phyloP scores from a whole-genome alignment of 306 rosid species.

The Canavalia ensiformis region DNA sequence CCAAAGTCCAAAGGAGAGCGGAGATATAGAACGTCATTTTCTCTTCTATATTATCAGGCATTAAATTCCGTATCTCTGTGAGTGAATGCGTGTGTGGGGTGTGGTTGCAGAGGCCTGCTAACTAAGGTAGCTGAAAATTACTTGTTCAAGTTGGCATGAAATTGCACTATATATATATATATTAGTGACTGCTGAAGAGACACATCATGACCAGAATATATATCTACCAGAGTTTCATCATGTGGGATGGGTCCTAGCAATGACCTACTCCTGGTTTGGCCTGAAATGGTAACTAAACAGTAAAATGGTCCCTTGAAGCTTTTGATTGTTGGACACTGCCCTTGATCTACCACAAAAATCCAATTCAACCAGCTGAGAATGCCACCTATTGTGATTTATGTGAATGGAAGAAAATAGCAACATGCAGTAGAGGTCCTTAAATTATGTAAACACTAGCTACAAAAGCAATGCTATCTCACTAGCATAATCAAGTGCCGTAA shows the following conservation, averaged over 20 bases:
- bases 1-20: background rate
- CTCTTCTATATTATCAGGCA: conserved; percentile 25
- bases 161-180: conserved; percentile 37
- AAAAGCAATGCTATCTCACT: conserved; percentile 39
- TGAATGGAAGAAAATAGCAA: conserved; percentile 42
- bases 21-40: conserved; percentile 43
- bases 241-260: conserved; percentile 46
- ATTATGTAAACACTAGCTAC: conserved; percentile 48
- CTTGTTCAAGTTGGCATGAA: conserved; percentile 42
- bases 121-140: conserved; percentile 47
- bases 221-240: conserved; percentile 29
- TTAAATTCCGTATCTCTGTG: conserved; percentile 53
- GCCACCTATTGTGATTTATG: conserved; percentile 2
- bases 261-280: conserved; percentile 51
- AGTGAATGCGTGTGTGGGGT: conserved; percentile 42
- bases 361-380: conserved; percentile 40
- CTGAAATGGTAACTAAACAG: conserved; percentile 38
- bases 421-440: conserved; percentile 39
- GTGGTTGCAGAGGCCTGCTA: conserved; percentile 19
- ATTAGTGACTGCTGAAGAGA: conserved; percentile 38
- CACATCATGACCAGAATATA: conserved; percentile 41
- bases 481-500: conserved; percentile 18
- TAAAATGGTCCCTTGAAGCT: conserved; percentile 45
- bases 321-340: conserved; percentile 41
- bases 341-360: conserved; percentile 37